phyloP scores from a whole-genome alignment of 192 early-diverging fungal species.

The Obelidium mucronatum region DNA sequence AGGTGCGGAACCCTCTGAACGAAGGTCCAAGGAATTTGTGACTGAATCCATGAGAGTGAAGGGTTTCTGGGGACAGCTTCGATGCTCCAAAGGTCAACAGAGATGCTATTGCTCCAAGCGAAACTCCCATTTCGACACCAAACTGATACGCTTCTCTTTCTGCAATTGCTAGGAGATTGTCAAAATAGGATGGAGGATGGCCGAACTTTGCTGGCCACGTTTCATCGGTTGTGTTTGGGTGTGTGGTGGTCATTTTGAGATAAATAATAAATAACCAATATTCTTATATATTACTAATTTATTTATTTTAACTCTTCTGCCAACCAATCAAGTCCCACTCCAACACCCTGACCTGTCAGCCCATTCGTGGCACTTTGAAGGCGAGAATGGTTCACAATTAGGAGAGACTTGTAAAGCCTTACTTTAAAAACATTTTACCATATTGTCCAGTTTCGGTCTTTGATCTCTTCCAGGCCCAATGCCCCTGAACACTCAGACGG shows the following conservation, averaged over 20 bases:
- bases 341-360: constrained; percentile 46
- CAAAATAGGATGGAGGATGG: constrained; percentile 33
- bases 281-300: background rate
- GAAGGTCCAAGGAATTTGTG: background rate
- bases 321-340: constrained; percentile 49
- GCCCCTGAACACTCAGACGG: constrained; percentile 44
- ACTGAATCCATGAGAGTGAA: background rate
- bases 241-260: constrained; percentile 4
- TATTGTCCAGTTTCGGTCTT: constrained; percentile 54
- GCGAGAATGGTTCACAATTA: background rate
- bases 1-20: constrained; percentile 11
- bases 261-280: background rate
- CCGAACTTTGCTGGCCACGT: constrained; percentile 31
- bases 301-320: constrained; percentile 35
- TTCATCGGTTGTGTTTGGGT: background rate
- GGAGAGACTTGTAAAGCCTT: background rate
- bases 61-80: constrained; percentile 2
- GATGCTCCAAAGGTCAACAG: constrained; percentile 6
- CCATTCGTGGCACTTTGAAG: constrained; percentile 41
- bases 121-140: constrained; percentile 3
- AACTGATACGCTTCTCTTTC: constrained; percentile 28
- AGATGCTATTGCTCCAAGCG: background rate
- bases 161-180: constrained; percentile 12
- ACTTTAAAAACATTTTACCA: constrained; percentile 37
- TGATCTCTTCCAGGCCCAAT: constrained; percentile 47